phyloP scores from a whole-genome alignment of 179 eudicot species.

The Drosera spatulata region DNA sequence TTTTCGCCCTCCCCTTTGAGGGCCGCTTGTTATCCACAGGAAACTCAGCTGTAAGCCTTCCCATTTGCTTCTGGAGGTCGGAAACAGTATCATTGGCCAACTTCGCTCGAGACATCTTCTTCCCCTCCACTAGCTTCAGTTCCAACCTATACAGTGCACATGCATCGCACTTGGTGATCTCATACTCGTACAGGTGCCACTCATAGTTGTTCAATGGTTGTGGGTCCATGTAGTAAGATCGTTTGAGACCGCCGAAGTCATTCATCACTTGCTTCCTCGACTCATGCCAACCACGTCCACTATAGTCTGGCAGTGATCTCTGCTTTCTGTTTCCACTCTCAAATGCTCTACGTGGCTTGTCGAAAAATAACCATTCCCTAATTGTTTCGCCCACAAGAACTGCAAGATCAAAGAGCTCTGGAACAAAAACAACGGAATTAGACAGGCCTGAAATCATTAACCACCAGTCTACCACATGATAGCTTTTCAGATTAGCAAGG shows the following conservation, averaged over 20 bases:
- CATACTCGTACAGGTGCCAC: conserved; percentile 97
- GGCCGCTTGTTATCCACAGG: conserved; percentile 58
- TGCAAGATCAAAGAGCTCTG: conserved; percentile 92
- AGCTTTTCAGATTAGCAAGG: neutral
- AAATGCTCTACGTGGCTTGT: conserved; percentile 97
- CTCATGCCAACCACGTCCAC: conserved; percentile 99
- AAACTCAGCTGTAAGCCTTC: conserved; percentile 84
- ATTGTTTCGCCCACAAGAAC: conserved; percentile 84
- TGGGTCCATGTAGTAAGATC: conserved; percentile 99
- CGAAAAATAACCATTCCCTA: conserved; percentile 97
- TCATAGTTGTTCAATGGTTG: conserved; percentile 84
- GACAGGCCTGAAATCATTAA: neutral
- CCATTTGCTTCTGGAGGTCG: conserved; percentile 95
- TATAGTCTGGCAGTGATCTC: conserved; percentile 88
- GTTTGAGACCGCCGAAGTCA: conserved; percentile 78
- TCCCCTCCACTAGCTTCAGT: conserved; percentile 75
- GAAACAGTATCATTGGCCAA: conserved; percentile 57
- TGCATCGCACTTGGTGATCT: conserved; percentile 65
- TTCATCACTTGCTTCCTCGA: conserved; percentile 95
- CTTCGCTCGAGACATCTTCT: conserved; percentile 75
- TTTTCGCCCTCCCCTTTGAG: conserved; percentile 45
- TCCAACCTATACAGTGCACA: conserved; percentile 90
- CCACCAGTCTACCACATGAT: neutral
- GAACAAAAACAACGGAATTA: conserved; percentile 6
- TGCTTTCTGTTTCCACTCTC: conserved; percentile 98